Evolutionary conservation across 2,329 filamentous ascomycete species (phyloP), one percentile per base, ranked within the genome.

Genomic region (Colletotrichum limetticola): DNA sequence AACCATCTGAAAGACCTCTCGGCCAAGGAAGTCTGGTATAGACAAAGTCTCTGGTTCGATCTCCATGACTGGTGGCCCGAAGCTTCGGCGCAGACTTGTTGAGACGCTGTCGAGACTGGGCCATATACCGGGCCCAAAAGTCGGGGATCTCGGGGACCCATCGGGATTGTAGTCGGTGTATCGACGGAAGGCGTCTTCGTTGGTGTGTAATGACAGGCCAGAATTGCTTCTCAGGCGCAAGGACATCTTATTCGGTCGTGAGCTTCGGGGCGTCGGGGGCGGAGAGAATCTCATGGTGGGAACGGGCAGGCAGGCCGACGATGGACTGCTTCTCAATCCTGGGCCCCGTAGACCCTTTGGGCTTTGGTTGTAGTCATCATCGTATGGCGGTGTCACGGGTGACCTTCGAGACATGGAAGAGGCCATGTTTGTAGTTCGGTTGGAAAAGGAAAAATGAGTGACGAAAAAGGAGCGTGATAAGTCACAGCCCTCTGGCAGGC

Each of bases 1-100:
- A 1, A 87, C 86, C 74, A 87, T 80, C 58, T 86, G 84, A 68
- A 90, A 86, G 28, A 87, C 84, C 30, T 88, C 86, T 5, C 81
- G 79, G 26, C 86, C 84, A 66, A 89, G 84, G 72, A 90, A 86
- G 64, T 88, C 84, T 0, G 85, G 81, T 46, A 85, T 80, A 0
- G 80, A 77, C 57, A 78, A 62, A n/a, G 65, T 42, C 28, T 74
- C 65, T 19, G 73, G 28, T 26, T 69, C 62, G 30, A 65, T 46
- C 16, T 42, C 72, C 57, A 46, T 59, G 3, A 72, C 61, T 1
- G 68, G 57, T 14, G 71, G 68, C 9, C 53, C 71, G 5, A 74
- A 72, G 59, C 68, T 72, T 24, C 60, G 70, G 49, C 66, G 72
- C 46, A 60, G 72, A 74, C 22, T 76, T 61, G 57, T 42, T 5